Evolutionary conservation across 768 basidiomycete genomes (phyloP), one percentile per base, ranked within the genome.

Genomic region (Lactifluus hygrophoroides): DNA sequence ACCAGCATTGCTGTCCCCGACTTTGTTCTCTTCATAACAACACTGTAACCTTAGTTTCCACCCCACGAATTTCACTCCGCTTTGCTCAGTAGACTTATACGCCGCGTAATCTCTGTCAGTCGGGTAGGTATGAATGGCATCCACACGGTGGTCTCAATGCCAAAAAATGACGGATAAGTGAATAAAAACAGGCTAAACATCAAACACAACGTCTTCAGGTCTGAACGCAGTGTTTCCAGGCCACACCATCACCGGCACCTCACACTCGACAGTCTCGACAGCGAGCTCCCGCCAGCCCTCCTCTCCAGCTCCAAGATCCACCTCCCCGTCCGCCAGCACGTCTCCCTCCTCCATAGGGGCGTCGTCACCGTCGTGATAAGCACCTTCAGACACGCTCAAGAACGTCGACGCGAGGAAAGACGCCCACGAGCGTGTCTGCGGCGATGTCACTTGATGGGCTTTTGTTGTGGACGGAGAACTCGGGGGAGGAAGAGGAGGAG

Each of bases 211-310:
- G 61, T 89, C 85, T 67, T 80, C 75, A 3, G 90, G 82, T 70
- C 82, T 85, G 72, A 90, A 93, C 44, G 85, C 87, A 4, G 90
- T 94, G 72, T 91, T 93, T 44, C 90, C 90, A 11, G 93, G 85
- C 80, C 87, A 94, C 1, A 96, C 87, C 64, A 71, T 82, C 56
- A 98, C 81, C 19, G 91, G 90, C 43, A 98, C 88, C 69, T 94
- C 90, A 66, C 94, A 96, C 70, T 96, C 95, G 17, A 98, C 92
- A 58, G 85, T 89, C 78, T 97, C 94, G 25, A 86, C 77, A 66
- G 70, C 75, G 11, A 88, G 79, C 58, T 85, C 83, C 54, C 66
- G 66, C 90, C 88, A 92, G 0, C 79, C 81, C 34, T 65, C 47
- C 62, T 69, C 61, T 51, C 66, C 69, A 11, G 67, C 71, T 1